A percentile compares a stretch with the other conserved stretches of the same genome.
These are phyloP conservation scores for Hagleromyces aurorensis DNA, from an alignment of 805 yeast genomes.

Conservation along the genomic window DNA sequence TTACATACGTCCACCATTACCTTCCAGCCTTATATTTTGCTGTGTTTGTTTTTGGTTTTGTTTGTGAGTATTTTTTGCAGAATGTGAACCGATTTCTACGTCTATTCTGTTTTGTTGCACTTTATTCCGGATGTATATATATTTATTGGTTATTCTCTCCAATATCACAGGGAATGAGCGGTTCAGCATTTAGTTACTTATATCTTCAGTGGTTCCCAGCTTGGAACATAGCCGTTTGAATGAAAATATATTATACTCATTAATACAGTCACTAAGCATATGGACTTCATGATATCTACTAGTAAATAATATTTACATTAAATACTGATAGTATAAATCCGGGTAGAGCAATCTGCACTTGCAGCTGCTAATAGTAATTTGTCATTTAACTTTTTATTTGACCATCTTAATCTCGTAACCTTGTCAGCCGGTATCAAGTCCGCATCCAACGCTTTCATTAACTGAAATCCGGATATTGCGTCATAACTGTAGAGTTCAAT, in stretches of 20 bases:
- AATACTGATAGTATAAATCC: conserved; percentile 30
- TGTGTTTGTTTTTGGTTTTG: conserved; percentile 49
- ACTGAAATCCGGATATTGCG: conserved; percentile 22
- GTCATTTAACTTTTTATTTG: conserved; percentile 23
- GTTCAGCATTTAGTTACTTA: conserved; percentile 39
- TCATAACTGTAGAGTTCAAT: conserved; percentile 39
- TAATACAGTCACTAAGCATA: background rate
- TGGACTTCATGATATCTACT: background rate
- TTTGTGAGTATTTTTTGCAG: conserved; percentile 23
- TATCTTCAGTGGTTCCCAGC: conserved; percentile 46
- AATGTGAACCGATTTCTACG: conserved; percentile 20
- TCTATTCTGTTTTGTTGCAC: conserved; percentile 34
- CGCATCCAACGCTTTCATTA: conserved; percentile 31
- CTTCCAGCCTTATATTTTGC: conserved; percentile 95
- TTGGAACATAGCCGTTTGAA: conserved; percentile 43
- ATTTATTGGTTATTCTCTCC: conserved; percentile 56
- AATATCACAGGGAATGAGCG: conserved; percentile 75
- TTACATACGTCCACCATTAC: conserved; percentile 93
- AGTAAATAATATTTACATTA: conserved; percentile 1
- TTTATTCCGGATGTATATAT: conserved; percentile 44
- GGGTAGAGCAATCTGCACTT: conserved; percentile 54
- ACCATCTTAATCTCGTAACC: conserved; percentile 56
- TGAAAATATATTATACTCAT: background rate
- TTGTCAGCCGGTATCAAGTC: conserved; percentile 51
- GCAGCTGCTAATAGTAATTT: conserved; percentile 46